A percentile compares a stretch with the other conserved stretches of the same genome.
These are phyloP conservation scores for Asclepias syriaca DNA, from an alignment of 257 asterid genomes.

Conservation along the genomic window DNA sequence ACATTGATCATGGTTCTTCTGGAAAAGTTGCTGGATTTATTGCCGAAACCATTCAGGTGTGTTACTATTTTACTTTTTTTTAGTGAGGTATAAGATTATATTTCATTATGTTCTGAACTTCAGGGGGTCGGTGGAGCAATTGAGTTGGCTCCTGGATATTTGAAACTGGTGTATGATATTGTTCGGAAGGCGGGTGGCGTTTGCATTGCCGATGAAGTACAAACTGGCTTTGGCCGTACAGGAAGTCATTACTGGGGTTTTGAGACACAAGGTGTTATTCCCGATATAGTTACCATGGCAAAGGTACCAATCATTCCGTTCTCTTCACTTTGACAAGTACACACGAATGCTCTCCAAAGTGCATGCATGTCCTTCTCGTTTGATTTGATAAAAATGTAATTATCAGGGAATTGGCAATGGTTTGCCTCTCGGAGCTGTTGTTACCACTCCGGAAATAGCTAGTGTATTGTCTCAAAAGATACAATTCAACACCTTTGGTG, in stretches of 20 bases:
- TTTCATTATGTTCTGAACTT: conserved; percentile 18
- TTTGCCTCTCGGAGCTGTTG: conserved; percentile 96
- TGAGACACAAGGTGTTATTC: conserved; percentile 81
- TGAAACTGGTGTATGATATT: conserved; percentile 74
- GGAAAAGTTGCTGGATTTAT: conserved; percentile 93
- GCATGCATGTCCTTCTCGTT: not conserved
- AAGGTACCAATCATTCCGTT: conserved; percentile 43
- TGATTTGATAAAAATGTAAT: conserved; percentile 11
- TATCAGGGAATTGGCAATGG: conserved; percentile 94
- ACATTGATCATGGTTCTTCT: conserved; percentile 88
- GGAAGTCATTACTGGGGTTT: conserved; percentile 99
- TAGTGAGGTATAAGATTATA: not conserved
- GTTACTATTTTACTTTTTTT: conserved; percentile 7
- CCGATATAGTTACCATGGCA: conserved; percentile 99
- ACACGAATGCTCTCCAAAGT: not conserved
- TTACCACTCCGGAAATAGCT: conserved; percentile 96
- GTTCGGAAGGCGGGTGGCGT: conserved; percentile 90
- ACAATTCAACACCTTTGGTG: conserved; percentile 92
- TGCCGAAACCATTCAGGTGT: conserved; percentile 95
- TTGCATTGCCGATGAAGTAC: conserved; percentile 98
- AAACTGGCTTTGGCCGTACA: conserved; percentile 96
- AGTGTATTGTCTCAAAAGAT: conserved; percentile 80
- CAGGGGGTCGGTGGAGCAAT: conserved; percentile 99
- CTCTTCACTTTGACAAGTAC: not conserved
- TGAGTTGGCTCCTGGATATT: conserved; percentile 93